A percentile compares a stretch with the other conserved stretches of the same genome.
Conservation (phyloP, 2,329 filamentous ascomycete species). For the Penicillium sp. region DNA sequence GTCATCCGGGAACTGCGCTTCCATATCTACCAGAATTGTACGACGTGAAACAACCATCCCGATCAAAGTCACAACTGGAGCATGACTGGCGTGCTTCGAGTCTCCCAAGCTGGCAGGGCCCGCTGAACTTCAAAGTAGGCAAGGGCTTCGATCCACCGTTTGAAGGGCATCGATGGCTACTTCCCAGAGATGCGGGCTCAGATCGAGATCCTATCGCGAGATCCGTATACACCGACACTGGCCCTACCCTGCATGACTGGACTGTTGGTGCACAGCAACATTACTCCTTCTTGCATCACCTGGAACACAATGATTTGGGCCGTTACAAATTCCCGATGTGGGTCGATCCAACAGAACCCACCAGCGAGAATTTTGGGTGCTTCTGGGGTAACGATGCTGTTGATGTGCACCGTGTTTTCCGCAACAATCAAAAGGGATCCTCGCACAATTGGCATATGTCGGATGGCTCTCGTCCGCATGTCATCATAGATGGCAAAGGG, state of each 20-base stretch:
- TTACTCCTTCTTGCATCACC: conserved; percentile 49
- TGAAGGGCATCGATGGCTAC: conserved; percentile 52
- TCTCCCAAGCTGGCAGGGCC: conserved; percentile 36
- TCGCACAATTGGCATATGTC: conserved; percentile 39
- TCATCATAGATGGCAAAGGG: conserved; percentile 54
- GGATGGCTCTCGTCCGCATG: conserved; percentile 19
- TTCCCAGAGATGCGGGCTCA: conserved; percentile 36
- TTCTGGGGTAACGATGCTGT: conserved; percentile 54
- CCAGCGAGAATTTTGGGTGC: conserved; percentile 55
- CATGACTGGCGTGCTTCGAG: conserved; percentile 34
- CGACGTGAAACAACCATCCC: conserved; percentile 16
- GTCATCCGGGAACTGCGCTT: conserved; percentile 51
- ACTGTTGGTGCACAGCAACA: conserved; percentile 48
- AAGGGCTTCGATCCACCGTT: conserved; percentile 30
- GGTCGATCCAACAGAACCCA: conserved; percentile 50
- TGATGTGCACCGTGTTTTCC: conserved; percentile 43
- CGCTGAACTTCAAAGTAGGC: conserved; percentile 28
- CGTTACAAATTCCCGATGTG: conserved; percentile 49
- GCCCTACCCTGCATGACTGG: conserved; percentile 50
- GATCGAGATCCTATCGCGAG: conserved; percentile 48
- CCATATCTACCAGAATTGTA: conserved; percentile 53
- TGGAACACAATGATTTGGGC: conserved; percentile 47
- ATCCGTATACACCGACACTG: conserved; percentile 48
- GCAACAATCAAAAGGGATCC: conserved; percentile 42
- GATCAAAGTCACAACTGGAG: conserved; percentile 13